Evolutionary conservation across 1,284 basidiomycete genomes (phyloP), one percentile per base, ranked within the genome.

Genomic region (Ceratobasidium sp.): DNA sequence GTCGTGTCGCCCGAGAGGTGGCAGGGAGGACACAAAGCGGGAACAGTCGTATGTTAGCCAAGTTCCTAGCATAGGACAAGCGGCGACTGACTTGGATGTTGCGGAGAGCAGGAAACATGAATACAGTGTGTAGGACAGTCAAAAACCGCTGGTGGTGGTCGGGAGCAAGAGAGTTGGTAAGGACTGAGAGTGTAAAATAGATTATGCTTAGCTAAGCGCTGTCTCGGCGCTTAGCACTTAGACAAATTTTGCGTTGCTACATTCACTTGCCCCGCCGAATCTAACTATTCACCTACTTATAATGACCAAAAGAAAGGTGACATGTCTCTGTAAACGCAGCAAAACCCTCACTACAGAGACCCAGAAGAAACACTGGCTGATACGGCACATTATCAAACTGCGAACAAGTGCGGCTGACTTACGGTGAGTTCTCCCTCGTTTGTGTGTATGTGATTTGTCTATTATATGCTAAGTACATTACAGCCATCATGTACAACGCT

Each of bases 191-290:
- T 21, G 36, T 12, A n/a, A 38, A 18, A 33, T 58, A 30, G 23
- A 8, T 18, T 38, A 18, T 56, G 30, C 21, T 56, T 56, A 12
- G 21, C n/a, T 58, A n/a, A 21, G 56, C 36, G 56, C n/a, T 16
- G 14, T 33, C 3, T 58, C 18, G 56, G 56, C n/a, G 56, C 56
- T 58, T 36, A 38, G 16, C 28, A 58, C 56, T 58, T 58, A 12
- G 28, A 18, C 3, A 38, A 58, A 5, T 58, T 58, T 28, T 14
- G 51, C 4, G 5, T 28, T 18, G 28, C 6, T 23, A 5, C n/a
- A 14, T 53, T 28, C 5, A 53, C 51, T 53, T 16, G 51, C 11
- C 2, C 6, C 6, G 6, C 30, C 6, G 3, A n/a, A 33, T 6
- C n/a, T 11, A 11, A 9, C 56, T 58, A 16, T 18, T 1, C n/a